phyloP scores from a whole-genome alignment of 768 basidiomycete species.

The Stropharia rugosoannulata region DNA sequence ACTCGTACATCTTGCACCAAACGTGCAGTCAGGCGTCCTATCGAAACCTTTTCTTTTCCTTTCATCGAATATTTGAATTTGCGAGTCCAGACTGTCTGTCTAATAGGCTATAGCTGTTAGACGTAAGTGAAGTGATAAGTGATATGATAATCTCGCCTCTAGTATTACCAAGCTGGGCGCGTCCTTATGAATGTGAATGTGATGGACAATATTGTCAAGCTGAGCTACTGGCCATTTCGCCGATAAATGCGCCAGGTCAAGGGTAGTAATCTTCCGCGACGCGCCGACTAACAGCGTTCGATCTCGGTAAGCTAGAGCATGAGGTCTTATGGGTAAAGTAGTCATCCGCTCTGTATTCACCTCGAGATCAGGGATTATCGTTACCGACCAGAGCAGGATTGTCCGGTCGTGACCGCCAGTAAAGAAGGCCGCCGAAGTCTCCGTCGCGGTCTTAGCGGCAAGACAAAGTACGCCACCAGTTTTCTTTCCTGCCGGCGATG shows the following conservation, averaged over 20 bases:
- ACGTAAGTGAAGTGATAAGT: slow-evolving; percentile 9
- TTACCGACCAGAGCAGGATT: slow-evolving; percentile 40
- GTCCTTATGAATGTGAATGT: slow-evolving; percentile 47
- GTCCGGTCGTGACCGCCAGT: slow-evolving; percentile 48
- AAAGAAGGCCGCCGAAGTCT: slow-evolving; percentile 35
- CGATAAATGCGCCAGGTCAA: slow-evolving; percentile 36
- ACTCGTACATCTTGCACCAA: slow-evolving; percentile 35
- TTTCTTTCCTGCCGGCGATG: background rate
- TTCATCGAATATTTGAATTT: slow-evolving; percentile 49
- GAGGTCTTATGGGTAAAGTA: slow-evolving; percentile 23
- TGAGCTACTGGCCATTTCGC: slow-evolving; percentile 24
- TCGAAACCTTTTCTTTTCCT: slow-evolving; percentile 37
- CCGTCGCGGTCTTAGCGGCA: slow-evolving; percentile 29
- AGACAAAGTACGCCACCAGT: slow-evolving; percentile 37
- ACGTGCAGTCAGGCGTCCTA: slow-evolving; percentile 38
- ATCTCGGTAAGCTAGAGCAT: slow-evolving; percentile 39
- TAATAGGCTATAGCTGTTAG: slow-evolving; percentile 21
- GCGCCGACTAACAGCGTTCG: slow-evolving; percentile 34
- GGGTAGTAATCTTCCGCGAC: slow-evolving; percentile 30
- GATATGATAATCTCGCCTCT: slow-evolving; percentile 38
- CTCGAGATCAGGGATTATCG: slow-evolving; percentile 11
- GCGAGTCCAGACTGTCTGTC: slow-evolving; percentile 49
- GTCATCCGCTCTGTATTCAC: slow-evolving; percentile 16
- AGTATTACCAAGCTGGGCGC: slow-evolving; percentile 40
- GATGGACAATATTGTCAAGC: slow-evolving; percentile 38